Conservation (phyloP, 257 asterid species). For the Solanum acaule region DNA sequence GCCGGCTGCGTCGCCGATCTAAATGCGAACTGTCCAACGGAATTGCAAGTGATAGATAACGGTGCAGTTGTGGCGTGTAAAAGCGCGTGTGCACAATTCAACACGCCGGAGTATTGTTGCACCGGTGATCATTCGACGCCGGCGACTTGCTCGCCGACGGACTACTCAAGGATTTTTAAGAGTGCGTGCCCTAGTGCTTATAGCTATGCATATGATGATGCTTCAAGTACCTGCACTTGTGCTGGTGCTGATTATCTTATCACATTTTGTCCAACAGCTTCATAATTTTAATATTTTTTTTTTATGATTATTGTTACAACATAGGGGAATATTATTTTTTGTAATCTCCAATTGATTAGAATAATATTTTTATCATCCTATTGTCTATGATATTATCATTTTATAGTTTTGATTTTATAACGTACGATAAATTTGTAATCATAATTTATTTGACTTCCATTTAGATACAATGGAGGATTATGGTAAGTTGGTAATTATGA, state of each 20-base stretch:
- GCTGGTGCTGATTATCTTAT: conserved; percentile 54
- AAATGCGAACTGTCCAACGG: conserved; percentile 43
- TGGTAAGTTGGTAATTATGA: neutral
- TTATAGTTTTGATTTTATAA: neutral
- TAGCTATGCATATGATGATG: conserved; percentile 89
- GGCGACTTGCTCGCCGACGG: conserved; percentile 55
- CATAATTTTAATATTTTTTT: neutral
- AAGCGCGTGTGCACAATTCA: conserved; percentile 68
- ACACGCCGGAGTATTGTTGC: conserved; percentile 67
- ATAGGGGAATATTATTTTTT: neutral
- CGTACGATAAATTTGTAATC: no score
- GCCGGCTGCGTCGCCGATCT: conserved; percentile 60
- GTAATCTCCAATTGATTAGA: neutral
- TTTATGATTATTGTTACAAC: neutral
- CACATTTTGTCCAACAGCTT: conserved; percentile 61
- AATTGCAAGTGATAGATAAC: conserved; percentile 33
- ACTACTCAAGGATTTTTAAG: conserved; percentile 63
- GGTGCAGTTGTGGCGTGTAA: conserved; percentile 68
- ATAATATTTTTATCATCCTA: neutral
- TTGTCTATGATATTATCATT: neutral
- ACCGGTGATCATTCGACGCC: conserved; percentile 65
- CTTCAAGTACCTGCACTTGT: conserved; percentile 72
- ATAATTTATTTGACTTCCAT: no score
- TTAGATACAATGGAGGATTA: neutral
- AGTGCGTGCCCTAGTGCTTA: conserved; percentile 80